A percentile compares a stretch with the other conserved stretches of the same genome.
These are phyloP conservation scores for Penicillium riverlandense DNA, from an alignment of 495 filamentous ascomycete species.

Conservation along the genomic window DNA sequence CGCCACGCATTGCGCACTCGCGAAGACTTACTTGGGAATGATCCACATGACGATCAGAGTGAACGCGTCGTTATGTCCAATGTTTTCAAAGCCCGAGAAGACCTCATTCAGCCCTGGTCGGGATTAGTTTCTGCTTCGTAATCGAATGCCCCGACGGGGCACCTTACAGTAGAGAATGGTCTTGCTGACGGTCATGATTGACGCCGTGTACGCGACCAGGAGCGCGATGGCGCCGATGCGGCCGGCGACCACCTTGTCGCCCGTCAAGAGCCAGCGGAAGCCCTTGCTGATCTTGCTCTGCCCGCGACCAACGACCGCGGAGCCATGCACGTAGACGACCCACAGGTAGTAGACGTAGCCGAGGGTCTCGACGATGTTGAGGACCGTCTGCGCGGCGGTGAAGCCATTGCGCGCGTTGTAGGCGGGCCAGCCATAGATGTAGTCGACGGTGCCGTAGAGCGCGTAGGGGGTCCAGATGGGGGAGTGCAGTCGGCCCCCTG, in stretches of 20 bases:
- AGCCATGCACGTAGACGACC: slow-evolving; percentile 47
- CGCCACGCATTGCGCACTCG: not conserved
- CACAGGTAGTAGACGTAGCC: slow-evolving; percentile 66
- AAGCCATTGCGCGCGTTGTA: slow-evolving; percentile 69
- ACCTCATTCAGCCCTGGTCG: slow-evolving; percentile 64
- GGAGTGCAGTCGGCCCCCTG: slow-evolving; percentile 65
- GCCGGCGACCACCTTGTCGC: slow-evolving; percentile 49
- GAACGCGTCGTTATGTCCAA: slow-evolving; percentile 61
- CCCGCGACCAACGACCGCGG: slow-evolving; percentile 21
- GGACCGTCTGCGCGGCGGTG: slow-evolving; percentile 62
- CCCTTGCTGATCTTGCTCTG: slow-evolving; percentile 27
- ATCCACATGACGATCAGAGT: slow-evolving; percentile 64
- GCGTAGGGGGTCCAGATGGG: slow-evolving; percentile 75
- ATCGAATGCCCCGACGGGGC: not conserved
- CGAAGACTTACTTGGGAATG: slow-evolving; percentile 66
- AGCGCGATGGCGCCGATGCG: slow-evolving; percentile 54
- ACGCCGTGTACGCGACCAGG: slow-evolving; percentile 59
- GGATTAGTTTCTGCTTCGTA: slow-evolving; percentile 2
- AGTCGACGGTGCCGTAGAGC: slow-evolving; percentile 74
- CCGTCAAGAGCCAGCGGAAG: slow-evolving; percentile 35
- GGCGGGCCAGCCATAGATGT: slow-evolving; percentile 78
- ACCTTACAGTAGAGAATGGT: slow-evolving; percentile 78
- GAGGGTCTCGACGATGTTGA: slow-evolving; percentile 69
- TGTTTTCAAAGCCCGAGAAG: slow-evolving; percentile 69
- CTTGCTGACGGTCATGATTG: slow-evolving; percentile 81